These are phyloP conservation scores for Xylaria sp. DNA, from an alignment of 2,329 filamentous ascomycete species.

Conservation along the genomic window DNA sequence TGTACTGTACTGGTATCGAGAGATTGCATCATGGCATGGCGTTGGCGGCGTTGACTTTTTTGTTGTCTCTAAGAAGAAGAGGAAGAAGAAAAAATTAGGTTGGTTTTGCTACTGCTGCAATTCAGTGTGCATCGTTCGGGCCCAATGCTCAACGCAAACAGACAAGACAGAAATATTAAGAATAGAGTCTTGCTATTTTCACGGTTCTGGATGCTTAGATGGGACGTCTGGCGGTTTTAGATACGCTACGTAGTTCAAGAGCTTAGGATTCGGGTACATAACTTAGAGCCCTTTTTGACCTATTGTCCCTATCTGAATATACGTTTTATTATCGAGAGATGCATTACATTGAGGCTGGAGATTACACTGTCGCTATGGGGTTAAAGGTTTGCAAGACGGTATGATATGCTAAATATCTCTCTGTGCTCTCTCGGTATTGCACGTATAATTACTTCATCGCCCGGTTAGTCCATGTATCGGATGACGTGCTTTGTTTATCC, in stretches of 20 bases:
- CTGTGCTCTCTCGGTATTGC: too few species aligned
- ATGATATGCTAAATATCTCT: too few species aligned
- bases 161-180: constrained; percentile 16
- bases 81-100: constrained; percentile 18
- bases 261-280: neutral
- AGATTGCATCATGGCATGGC: constrained; percentile 48
- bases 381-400: neutral
- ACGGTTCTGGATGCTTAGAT: neutral
- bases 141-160: constrained; percentile 26
- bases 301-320: neutral
- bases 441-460: too few species aligned
- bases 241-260: neutral
- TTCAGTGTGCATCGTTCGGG: constrained; percentile 20
- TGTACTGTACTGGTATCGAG: constrained; percentile 43
- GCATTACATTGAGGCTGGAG: neutral
- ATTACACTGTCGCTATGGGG: too few species aligned
- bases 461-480: too few species aligned
- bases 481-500: too few species aligned
- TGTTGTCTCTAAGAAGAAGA: constrained; percentile 13
- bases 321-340: neutral
- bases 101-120: constrained; percentile 14
- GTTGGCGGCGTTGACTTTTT: constrained; percentile 46
- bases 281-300: neutral
- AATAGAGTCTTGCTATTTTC: constrained; percentile 14
- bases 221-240: neutral